Evolutionary conservation across 1,284 basidiomycete genomes (phyloP).

Genomic region (Abortiporus biennis): DNA sequence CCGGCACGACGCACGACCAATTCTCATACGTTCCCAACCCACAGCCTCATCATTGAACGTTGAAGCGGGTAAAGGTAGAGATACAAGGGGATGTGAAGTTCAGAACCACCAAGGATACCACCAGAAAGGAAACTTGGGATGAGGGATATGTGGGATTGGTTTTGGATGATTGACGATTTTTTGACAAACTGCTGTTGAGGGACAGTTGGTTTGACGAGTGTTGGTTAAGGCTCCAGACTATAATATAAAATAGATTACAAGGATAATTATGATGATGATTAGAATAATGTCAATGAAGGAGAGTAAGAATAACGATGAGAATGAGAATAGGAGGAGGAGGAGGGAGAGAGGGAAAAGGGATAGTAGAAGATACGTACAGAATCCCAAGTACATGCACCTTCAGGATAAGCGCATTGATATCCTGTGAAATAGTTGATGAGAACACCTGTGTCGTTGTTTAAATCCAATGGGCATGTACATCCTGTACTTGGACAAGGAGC

Average conservation of each 20-base stretch:
- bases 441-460: slow-evolving; percentile 16
- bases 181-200: too few relatives aligned
- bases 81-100: too few relatives aligned
- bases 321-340: too few relatives aligned
- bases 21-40: too few relatives aligned
- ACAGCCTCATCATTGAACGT: too few relatives aligned
- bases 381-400: slow-evolving; percentile 21
- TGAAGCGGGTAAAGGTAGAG: too few relatives aligned
- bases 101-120: too few relatives aligned
- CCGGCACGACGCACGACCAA: too few relatives aligned
- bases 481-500: slow-evolving; percentile 16
- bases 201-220: slow-evolving; percentile 9
- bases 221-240: slow-evolving; percentile 8
- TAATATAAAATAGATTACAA: not conserved
- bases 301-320: too few relatives aligned
- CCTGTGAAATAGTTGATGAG: slow-evolving; percentile 21
- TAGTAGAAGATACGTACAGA: slow-evolving; percentile 13
- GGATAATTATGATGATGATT: not conserved
- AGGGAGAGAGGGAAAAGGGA: too few relatives aligned
- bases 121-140: slow-evolving; percentile 3
- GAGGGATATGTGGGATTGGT: slow-evolving; percentile 2
- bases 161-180: too few relatives aligned
- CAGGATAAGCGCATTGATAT: slow-evolving; percentile 20
- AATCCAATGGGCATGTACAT: slow-evolving; percentile 17
- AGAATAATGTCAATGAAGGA: too few relatives aligned